Evolutionary conservation across 169 alveolate genomes (phyloP).

Genomic region (Plasmodium vinckei): DNA sequence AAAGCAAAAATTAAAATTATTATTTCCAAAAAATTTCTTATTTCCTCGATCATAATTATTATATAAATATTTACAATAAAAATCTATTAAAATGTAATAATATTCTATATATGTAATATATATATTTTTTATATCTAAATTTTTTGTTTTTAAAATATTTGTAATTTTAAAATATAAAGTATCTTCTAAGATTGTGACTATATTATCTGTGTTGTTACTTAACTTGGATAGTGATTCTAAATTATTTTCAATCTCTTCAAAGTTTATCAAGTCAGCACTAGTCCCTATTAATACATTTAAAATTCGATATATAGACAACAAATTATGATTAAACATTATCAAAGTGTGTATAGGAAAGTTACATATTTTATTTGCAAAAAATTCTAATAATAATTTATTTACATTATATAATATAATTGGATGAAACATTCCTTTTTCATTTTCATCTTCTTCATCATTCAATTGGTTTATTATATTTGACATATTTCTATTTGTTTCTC

Average conservation of each 20-base stretch:
- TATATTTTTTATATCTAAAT: conserved; percentile 3
- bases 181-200: conserved; percentile 14
- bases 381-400: conserved; percentile 21
- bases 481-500: too few species aligned
- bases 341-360: conserved; percentile 12
- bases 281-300: conserved; percentile 51
- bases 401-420: conserved; percentile 36
- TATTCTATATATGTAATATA: conserved; percentile 60
- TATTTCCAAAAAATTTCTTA: not conserved
- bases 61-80: conserved; percentile 41
- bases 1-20: not conserved
- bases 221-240: conserved; percentile 6
- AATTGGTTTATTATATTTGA: too few species aligned
- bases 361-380: conserved; percentile 34
- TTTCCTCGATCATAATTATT: conserved; percentile 7
- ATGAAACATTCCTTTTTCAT: conserved; percentile 7
- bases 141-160: conserved; percentile 25
- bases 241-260: conserved; percentile 4
- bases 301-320: conserved; percentile 46
- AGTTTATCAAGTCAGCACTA: conserved; percentile 23
- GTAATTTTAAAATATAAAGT: conserved; percentile 30
- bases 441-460: not conserved
- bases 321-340: conserved; percentile 42
- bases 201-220: not conserved
- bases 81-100: conserved; percentile 47